A percentile compares a stretch with the other conserved stretches of the same genome.
Evolutionary conservation across 2,329 filamentous ascomycete species (phyloP).

Genomic region (Pseudogymnoascus sp.): DNA sequence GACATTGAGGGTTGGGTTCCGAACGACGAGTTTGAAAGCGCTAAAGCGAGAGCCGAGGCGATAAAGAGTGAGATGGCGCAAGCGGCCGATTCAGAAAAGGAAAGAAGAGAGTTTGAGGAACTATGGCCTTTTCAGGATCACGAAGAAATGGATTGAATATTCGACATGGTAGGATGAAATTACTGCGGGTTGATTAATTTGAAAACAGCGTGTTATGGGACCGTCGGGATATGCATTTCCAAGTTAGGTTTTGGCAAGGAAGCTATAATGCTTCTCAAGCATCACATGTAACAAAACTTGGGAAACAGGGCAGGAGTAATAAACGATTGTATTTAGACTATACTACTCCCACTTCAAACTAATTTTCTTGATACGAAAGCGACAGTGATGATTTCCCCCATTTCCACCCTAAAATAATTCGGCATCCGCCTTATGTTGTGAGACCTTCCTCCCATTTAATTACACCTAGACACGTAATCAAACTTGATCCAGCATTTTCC

Average conservation of each 20-base stretch:
- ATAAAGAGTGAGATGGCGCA: conserved; percentile 20
- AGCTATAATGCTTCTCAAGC: background rate
- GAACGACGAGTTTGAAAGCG: conserved; percentile 20
- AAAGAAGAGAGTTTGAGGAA: conserved; percentile 18
- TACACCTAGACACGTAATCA: background rate
- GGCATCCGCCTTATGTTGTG: background rate
- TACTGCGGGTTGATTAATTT: background rate
- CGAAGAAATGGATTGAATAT: conserved; percentile 20
- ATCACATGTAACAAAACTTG: background rate
- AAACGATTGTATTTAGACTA: background rate
- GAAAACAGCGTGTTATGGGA: background rate
- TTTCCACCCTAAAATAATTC: background rate
- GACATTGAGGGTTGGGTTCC: conserved; percentile 20
- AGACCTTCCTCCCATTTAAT: background rate
- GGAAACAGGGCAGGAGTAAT: background rate
- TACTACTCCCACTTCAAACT: background rate
- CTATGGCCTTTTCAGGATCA: conserved; percentile 21
- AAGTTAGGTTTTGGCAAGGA: background rate
- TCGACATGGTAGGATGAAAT: background rate
- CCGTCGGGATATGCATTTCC: background rate
- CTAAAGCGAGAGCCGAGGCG: conserved; percentile 17
- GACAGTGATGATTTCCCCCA: background rate
- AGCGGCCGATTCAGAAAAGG: conserved; percentile 19
- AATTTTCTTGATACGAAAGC: background rate
- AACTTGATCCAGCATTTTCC: background rate